Evolutionary conservation across 2,329 filamentous ascomycete species (phyloP).

Genomic region (Penicillium frequentans): DNA sequence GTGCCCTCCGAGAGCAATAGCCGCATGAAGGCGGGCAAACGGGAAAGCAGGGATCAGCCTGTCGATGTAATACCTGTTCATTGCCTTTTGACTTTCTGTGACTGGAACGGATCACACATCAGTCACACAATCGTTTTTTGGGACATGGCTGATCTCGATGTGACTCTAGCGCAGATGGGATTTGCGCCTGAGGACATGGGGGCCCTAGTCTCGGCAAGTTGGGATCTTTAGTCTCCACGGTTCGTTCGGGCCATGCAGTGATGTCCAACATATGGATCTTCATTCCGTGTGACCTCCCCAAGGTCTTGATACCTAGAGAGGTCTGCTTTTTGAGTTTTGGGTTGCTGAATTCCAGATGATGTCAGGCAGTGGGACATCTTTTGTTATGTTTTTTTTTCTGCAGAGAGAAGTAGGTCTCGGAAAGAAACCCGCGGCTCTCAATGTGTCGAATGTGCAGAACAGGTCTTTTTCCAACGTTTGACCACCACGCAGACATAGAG

Average conservation of each 20-base stretch:
- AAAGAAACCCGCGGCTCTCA: not conserved
- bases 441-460: not conserved
- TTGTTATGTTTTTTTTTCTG: no score
- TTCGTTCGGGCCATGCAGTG: slow-evolving; percentile 32
- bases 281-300: slow-evolving; percentile 22
- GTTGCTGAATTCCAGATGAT: slow-evolving; percentile 15
- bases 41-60: slow-evolving; percentile 14
- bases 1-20: slow-evolving; percentile 11
- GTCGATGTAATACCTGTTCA: not conserved
- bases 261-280: slow-evolving; percentile 32
- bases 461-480: not conserved
- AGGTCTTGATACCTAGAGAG: slow-evolving; percentile 12
- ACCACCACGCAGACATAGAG: not conserved
- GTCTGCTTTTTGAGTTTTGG: slow-evolving; percentile 22
- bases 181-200: slow-evolving; percentile 13
- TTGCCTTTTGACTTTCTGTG: not conserved
- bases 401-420: not conserved
- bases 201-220: slow-evolving; percentile 11
- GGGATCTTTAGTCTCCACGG: slow-evolving; percentile 14
- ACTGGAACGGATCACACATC: not conserved
- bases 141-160: slow-evolving; percentile 12
- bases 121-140: slow-evolving; percentile 21
- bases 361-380: slow-evolving; percentile 15
- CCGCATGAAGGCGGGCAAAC: slow-evolving; percentile 18
- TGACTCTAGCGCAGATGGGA: slow-evolving; percentile 12